Percentiles rank a stretch among this genome's conserved stretches.
Evolutionary conservation across 306 rosid genomes (phyloP).

Genomic region (Hylodesmum podocarpum): DNA sequence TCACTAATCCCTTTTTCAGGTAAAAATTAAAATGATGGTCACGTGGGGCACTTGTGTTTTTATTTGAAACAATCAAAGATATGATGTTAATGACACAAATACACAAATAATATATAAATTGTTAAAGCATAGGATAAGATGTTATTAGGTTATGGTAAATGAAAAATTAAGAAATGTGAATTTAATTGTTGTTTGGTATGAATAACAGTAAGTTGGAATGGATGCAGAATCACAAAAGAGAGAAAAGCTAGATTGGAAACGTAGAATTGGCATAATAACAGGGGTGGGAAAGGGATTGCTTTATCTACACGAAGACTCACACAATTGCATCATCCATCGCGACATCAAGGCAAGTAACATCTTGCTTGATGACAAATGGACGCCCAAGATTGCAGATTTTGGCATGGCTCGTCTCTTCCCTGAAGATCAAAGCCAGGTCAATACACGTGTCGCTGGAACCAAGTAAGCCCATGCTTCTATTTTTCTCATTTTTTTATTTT

Average conservation of each 20-base stretch:
- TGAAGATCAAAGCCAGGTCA: conserved; percentile 84
- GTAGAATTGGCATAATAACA: conserved; percentile 65
- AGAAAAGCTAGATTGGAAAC: conserved; percentile 81
- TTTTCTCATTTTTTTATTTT: not conserved
- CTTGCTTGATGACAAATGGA: conserved; percentile 88
- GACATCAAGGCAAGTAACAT: conserved; percentile 94
- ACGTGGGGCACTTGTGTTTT: too few relatives aligned
- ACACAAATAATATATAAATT: too few relatives aligned
- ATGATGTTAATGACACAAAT: too few relatives aligned
- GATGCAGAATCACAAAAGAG: conserved; percentile 55
- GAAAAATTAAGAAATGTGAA: too few relatives aligned
- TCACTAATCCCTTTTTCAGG: conserved; percentile 5
- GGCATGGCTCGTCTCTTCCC: conserved; percentile 99
- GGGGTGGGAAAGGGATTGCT: conserved; percentile 88
- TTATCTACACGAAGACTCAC: conserved; percentile 94
- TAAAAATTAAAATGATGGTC: too few relatives aligned
- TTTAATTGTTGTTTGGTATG: not conserved
- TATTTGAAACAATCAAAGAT: too few relatives aligned
- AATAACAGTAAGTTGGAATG: not conserved
- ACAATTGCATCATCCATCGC: conserved; percentile 80
- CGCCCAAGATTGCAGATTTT: conserved; percentile 94
- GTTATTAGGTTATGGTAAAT: too few relatives aligned
- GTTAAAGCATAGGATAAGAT: too few relatives aligned
- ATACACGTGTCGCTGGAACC: conserved; percentile 97
- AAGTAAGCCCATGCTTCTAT: conserved; percentile 44